These are phyloP conservation scores for Clausena lansium DNA, from an alignment of 345 rosid genomes.

Conservation along the genomic window DNA sequence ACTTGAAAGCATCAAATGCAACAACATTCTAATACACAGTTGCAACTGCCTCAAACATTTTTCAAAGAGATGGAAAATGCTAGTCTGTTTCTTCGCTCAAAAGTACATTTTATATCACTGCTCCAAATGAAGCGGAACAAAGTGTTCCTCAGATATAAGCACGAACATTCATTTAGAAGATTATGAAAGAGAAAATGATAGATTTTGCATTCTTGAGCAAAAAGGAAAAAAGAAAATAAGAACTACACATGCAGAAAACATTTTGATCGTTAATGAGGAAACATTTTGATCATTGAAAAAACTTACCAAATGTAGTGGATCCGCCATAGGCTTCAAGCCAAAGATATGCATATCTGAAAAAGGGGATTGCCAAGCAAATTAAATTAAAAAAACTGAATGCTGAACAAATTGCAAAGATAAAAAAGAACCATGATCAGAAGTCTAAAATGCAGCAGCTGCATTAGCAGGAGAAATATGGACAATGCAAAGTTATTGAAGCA, in stretches of 20 bases:
- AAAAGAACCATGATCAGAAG: neutral
- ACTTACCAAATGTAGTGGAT: constrained; percentile 60
- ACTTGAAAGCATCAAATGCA: neutral
- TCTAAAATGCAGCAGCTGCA: neutral
- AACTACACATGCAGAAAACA: neutral
- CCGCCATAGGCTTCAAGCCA: constrained; percentile 64
- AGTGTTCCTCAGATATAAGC: neutral
- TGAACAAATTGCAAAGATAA: neutral
- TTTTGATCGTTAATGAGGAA: neutral
- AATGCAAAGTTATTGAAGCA: neutral
- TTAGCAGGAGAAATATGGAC: neutral
- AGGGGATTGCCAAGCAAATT: constrained; percentile 11
- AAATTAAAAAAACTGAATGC: constrained; percentile 11
- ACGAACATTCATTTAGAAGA: neutral
- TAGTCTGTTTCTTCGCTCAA: neutral
- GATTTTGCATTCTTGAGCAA: neutral
- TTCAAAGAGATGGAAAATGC: neutral
- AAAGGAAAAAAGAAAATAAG: neutral
- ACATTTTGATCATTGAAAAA: neutral
- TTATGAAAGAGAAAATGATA: neutral
- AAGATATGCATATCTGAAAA: constrained; percentile 63
- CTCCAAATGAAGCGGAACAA: neutral
- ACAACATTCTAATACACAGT: neutral
- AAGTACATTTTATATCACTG: neutral
- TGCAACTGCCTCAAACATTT: neutral